phyloP scores from a whole-genome alignment of 331 rosid species.

The Stylosanthes scabra region DNA sequence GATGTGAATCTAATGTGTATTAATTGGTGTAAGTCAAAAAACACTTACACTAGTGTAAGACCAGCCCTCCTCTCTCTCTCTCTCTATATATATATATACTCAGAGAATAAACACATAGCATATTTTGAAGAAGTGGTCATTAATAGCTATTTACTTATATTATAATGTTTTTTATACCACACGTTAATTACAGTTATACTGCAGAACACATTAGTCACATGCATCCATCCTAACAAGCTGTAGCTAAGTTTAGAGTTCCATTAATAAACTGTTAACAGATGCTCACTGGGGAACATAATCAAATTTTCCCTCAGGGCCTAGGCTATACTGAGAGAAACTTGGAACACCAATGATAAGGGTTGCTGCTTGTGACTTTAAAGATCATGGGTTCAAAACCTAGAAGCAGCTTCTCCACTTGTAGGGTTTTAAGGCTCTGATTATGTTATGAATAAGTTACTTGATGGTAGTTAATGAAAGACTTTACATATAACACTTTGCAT shows the following conservation, averaged over 20 bases:
- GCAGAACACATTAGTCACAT: neutral
- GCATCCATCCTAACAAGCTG: neutral
- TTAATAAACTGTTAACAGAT: neutral
- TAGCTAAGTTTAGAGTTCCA: conserved; percentile 3
- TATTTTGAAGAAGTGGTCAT: neutral
- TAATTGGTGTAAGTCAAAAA: too few species aligned
- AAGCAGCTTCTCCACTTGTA: too few species aligned
- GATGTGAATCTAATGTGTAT: too few species aligned
- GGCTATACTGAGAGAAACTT: conserved; percentile 28
- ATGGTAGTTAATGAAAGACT: neutral
- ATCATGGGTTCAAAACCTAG: too few species aligned
- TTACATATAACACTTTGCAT: neutral
- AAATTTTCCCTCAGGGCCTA: conserved; percentile 21
- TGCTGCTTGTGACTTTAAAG: neutral
- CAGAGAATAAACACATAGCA: neutral
- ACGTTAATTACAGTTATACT: neutral
- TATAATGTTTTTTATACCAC: neutral
- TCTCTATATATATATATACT: neutral
- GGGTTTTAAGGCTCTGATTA: neutral
- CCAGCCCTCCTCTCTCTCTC: too few species aligned
- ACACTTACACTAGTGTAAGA: too few species aligned
- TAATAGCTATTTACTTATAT: neutral
- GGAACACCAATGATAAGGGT: conserved; percentile 11
- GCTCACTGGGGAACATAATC: neutral
- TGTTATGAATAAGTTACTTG: neutral